A percentile compares a stretch with the other conserved stretches of the same genome.
phyloP scores from a whole-genome alignment of 2,329 filamentous ascomycete genomes.

The Cladosporium sp. region DNA sequence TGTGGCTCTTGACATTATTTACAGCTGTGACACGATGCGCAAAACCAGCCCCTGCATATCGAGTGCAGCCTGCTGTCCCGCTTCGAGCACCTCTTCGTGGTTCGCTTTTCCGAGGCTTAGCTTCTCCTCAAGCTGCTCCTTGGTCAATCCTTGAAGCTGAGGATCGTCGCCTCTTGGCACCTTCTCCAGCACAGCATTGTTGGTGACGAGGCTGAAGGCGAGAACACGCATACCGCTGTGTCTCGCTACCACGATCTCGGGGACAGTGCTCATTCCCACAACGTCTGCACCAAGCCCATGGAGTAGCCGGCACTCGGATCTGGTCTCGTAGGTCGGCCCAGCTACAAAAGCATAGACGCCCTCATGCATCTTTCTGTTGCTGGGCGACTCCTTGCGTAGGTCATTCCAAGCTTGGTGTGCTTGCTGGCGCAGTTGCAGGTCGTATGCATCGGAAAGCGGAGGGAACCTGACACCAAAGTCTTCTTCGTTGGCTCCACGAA shows the following conservation, averaged over 20 bases:
- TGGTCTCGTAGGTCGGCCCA: slow-evolving; percentile 60
- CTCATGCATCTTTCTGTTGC: slow-evolving; percentile 52
- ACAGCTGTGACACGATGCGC: slow-evolving; percentile 39
- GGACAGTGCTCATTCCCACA: slow-evolving; percentile 66
- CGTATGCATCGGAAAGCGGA: slow-evolving; percentile 59
- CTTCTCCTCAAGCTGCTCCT: slow-evolving; percentile 47
- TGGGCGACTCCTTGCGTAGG: slow-evolving; percentile 37
- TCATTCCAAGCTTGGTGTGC: slow-evolving; percentile 53
- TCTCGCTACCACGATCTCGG: slow-evolving; percentile 60
- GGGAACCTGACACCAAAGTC: slow-evolving; percentile 59
- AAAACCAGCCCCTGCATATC: slow-evolving; percentile 54
- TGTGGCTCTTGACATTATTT: slow-evolving; percentile 11
- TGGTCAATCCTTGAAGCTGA: slow-evolving; percentile 45
- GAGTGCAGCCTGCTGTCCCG: slow-evolving; percentile 52
- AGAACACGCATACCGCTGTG: slow-evolving; percentile 58
- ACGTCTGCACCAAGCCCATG: slow-evolving; percentile 57
- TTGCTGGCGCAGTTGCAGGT: slow-evolving; percentile 52
- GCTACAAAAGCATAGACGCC: slow-evolving; percentile 61
- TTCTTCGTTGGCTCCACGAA: slow-evolving; percentile 57
- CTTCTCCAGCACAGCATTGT: slow-evolving; percentile 55
- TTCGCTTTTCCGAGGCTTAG: slow-evolving; percentile 55
- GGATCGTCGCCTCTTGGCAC: slow-evolving; percentile 53
- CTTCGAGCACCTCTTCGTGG: slow-evolving; percentile 60
- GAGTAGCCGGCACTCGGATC: slow-evolving; percentile 59
- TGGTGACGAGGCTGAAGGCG: slow-evolving; percentile 61